A percentile compares a stretch with the other conserved stretches of the same genome.
Conservation (phyloP, 768 basidiomycete genomes). For the Nidularia pulvinata region DNA sequence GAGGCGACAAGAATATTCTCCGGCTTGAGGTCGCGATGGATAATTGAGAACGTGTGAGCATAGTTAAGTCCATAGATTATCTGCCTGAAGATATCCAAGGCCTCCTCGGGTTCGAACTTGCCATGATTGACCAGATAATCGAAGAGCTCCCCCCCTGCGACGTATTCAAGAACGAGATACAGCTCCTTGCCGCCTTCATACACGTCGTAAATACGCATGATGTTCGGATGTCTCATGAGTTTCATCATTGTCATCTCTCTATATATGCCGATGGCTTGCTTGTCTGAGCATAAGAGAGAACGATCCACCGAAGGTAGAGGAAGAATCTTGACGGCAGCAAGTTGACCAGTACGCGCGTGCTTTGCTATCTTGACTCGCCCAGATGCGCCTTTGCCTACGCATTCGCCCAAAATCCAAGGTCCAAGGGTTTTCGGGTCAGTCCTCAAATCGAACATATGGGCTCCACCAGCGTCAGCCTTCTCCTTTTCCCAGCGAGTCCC, state of each 20-base stretch:
- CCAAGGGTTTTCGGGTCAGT: constrained; percentile 88
- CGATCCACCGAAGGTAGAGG: constrained; percentile 78
- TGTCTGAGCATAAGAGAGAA: constrained; percentile 67
- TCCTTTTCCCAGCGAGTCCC: constrained; percentile 90
- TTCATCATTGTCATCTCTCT: constrained; percentile 99
- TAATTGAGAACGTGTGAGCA: constrained; percentile 96
- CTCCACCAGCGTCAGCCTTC: constrained; percentile 76
- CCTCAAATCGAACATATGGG: constrained; percentile 75
- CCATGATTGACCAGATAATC: constrained; percentile 94
- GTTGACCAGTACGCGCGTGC: constrained; percentile 83
- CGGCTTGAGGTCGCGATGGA: constrained; percentile 97
- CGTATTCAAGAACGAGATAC: constrained; percentile 92
- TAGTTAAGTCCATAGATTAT: constrained; percentile 96
- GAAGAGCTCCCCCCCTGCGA: constrained; percentile 95
- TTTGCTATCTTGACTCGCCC: constrained; percentile 95
- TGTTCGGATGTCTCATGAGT: constrained; percentile 97
- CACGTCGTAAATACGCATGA: constrained; percentile 94
- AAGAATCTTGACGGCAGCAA: constrained; percentile 96
- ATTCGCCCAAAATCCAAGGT: constrained; percentile 93
- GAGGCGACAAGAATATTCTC: constrained; percentile 95
- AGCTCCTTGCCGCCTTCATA: constrained; percentile 92
- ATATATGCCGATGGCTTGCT: constrained; percentile 82
- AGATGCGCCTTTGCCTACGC: constrained; percentile 91
- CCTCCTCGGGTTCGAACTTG: constrained; percentile 77
- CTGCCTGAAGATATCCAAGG: constrained; percentile 92